Conservation (phyloP, 495 filamentous ascomycete genomes). For the Aspergillus sclerotiicarbonarius region DNA sequence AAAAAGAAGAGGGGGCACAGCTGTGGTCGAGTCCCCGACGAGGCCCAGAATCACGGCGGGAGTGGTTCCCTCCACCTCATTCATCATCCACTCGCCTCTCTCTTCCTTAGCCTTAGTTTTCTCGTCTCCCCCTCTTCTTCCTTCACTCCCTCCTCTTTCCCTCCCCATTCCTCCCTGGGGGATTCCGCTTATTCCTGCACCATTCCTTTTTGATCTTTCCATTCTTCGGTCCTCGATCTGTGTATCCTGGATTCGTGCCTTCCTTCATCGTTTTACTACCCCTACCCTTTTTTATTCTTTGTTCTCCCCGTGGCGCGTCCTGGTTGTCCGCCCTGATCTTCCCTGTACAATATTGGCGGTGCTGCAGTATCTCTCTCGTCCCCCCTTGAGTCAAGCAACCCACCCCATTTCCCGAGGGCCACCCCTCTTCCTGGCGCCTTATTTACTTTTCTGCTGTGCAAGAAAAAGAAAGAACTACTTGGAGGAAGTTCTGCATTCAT, state of each 20-base stretch:
- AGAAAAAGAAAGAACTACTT: slow-evolving; percentile 10
- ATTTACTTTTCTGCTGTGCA: slow-evolving; percentile 29
- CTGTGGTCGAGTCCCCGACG: neutral
- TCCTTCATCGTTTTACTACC: slow-evolving; percentile 38
- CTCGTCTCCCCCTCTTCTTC: slow-evolving; percentile 23
- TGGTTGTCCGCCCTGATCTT: slow-evolving; percentile 40
- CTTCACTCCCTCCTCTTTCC: slow-evolving; percentile 28
- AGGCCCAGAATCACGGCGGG: neutral
- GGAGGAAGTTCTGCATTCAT: slow-evolving; percentile 15
- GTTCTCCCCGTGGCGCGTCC: slow-evolving; percentile 32
- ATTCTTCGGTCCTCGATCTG: slow-evolving; percentile 39
- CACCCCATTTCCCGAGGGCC: slow-evolving; percentile 12
- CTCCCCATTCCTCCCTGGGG: slow-evolving; percentile 23
- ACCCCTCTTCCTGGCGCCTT: slow-evolving; percentile 8
- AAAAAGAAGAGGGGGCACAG: no score
- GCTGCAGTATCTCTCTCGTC: slow-evolving; percentile 19
- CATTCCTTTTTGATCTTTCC: slow-evolving; percentile 29
- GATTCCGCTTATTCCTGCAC: slow-evolving; percentile 23
- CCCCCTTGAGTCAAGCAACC: slow-evolving; percentile 25
- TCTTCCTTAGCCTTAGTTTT: slow-evolving; percentile 13
- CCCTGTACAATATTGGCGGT: slow-evolving; percentile 19
- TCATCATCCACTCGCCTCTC: slow-evolving; percentile 8
- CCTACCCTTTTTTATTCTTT: slow-evolving; percentile 29
- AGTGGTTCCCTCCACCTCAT: slow-evolving; percentile 3
- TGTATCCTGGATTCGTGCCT: slow-evolving; percentile 43